phyloP scores from a whole-genome alignment of 208 protist species.

The Phytomonas francai region DNA sequence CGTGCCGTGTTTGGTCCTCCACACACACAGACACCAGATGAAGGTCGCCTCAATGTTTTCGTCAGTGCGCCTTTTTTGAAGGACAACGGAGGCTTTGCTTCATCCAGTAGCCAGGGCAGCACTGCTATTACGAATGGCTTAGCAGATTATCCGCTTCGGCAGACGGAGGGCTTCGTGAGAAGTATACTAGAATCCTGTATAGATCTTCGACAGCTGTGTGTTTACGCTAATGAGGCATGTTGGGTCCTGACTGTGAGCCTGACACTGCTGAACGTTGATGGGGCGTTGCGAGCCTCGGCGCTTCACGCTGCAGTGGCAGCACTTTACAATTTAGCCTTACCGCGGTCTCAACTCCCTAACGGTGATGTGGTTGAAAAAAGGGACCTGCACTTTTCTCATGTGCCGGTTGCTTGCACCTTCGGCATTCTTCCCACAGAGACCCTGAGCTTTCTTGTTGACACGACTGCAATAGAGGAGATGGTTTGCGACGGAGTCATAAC shows the following conservation, averaged over 20 bases:
- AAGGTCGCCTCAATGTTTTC: conserved; percentile 63
- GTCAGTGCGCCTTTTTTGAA: conserved; percentile 60
- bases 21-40: conserved; percentile 26
- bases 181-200: conserved; percentile 45
- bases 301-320: conserved; percentile 68
- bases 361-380: conserved; percentile 46
- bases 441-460: conserved; percentile 53
- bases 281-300: conserved; percentile 44
- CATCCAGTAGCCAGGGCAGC: conserved; percentile 9
- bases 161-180: conserved; percentile 62
- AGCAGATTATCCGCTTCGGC: conserved; percentile 48
- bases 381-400: conserved; percentile 25
- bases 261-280: conserved; percentile 67
- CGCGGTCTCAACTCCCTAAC: conserved; percentile 61
- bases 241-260: conserved; percentile 73
- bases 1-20: conserved; percentile 72
- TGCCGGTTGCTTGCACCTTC: conserved; percentile 57
- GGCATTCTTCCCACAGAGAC: conserved; percentile 20
- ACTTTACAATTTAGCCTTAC: conserved; percentile 46
- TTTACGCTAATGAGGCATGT: conserved; percentile 70
- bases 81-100: conserved; percentile 15
- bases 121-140: conserved; percentile 16
- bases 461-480: conserved; percentile 72
- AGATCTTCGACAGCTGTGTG: conserved; percentile 39
- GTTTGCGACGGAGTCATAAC: conserved; percentile 54